Base-by-base conservation (phyloP, 495 filamentous ascomycete species). In the Friedmanniomyces endolithicus region DNA sequence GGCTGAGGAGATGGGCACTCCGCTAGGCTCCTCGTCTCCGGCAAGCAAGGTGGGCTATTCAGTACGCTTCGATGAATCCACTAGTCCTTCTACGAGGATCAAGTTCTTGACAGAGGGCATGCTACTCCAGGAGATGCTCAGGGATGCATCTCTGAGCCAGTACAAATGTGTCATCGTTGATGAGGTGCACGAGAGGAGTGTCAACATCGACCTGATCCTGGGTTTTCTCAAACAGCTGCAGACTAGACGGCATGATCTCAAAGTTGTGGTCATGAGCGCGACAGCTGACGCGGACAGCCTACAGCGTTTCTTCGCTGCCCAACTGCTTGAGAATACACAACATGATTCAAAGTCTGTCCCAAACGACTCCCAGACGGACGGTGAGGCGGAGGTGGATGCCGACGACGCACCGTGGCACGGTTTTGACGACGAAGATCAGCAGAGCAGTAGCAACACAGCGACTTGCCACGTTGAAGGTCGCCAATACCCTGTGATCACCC, bases 61-160 rank as follows among this genome's bases (percentile, higher is more conserved):
- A 11, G 90, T 99, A 23, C 82, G 94, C 40, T 97, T 97, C 66
- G 92, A 99, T 63, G 80, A 79, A n/a, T 86, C 85, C 20, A 79
- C 79, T 0, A 76, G 82, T 11, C 86, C 87, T 9, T 76, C 73
- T 44, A 87, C 87, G 1, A 77, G 74, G 55, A 84, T 99, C 66
- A 97, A 97, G 65, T 99, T 86, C 63, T 71, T 99, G 58, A 99
- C 94, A 0, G 94, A 99, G 67, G 94, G 94, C 51, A 97, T 95
- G 86, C 73, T 99, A 44, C 73, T 99, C 14, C 90, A 96, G 69
- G 94, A 99, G 67, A 83, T 97, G 73, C 69, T 97, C 41, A 77
- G 83, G 51, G 94, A 97, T 67, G 88, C 90, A 1, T 74, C 80
- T 67, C 71, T 99, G 60, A 78, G 74, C 27, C 79, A 85, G 62